A percentile compares a stretch with the other conserved stretches of the same genome.
Conservation (phyloP, 2,329 filamentous ascomycete genomes). For the Xylaria polymorpha region DNA sequence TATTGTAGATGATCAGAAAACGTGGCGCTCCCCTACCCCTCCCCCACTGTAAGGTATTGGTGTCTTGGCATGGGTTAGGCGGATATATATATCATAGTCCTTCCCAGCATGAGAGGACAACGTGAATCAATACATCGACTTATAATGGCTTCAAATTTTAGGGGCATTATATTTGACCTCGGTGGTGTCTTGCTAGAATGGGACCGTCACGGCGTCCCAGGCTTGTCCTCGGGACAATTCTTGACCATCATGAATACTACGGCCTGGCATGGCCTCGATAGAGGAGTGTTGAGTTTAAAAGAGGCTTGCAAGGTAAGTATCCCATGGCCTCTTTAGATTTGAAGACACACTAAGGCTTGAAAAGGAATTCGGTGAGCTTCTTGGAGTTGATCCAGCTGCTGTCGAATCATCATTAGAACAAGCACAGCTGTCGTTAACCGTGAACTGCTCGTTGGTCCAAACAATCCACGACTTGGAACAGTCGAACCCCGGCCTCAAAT, state of each 20-base stretch:
- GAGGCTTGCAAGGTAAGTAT: slow-evolving; percentile 24
- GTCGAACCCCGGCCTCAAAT: slow-evolving; percentile 30
- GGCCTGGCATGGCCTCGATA: slow-evolving; percentile 38
- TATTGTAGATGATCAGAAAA: background rate
- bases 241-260: slow-evolving; percentile 37
- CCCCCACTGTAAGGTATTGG: background rate
- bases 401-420: slow-evolving; percentile 9
- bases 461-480: slow-evolving; percentile 31
- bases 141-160: background rate
- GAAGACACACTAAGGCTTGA: background rate
- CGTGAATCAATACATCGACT: no score
- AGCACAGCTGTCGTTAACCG: slow-evolving; percentile 9
- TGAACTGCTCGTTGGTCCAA: slow-evolving; percentile 23
- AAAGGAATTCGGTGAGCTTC: slow-evolving; percentile 2
- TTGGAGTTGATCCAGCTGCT: background rate
- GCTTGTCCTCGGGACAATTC: slow-evolving; percentile 34
- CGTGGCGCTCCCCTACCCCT: background rate
- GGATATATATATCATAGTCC: background rate
- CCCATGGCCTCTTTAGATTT: background rate
- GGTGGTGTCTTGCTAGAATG: slow-evolving; percentile 9
- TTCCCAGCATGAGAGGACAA: no score
- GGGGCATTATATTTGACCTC: slow-evolving; percentile 9
- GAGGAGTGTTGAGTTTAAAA: slow-evolving; percentile 31
- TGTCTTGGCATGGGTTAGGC: background rate
- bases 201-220: slow-evolving; percentile 18